Conservation (phyloP, 345 rosid species). For the Firmiana major region DNA sequence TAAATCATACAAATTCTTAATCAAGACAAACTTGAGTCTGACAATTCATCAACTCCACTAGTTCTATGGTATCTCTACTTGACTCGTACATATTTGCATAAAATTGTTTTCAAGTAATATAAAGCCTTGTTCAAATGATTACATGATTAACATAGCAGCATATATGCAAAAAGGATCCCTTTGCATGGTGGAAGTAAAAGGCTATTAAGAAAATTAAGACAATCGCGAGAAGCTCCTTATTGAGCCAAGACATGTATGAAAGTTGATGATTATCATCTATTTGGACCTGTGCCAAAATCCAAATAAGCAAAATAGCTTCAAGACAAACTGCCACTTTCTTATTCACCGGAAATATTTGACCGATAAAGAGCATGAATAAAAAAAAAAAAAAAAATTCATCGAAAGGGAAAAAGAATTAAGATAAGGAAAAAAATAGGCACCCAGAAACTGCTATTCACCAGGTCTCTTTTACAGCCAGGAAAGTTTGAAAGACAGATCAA, state of each 20-base stretch:
- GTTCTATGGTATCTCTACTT: no score
- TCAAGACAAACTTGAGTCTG: no score
- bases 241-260: neutral
- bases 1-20: no score
- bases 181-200: neutral
- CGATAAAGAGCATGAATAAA: neutral
- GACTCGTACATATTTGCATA: neutral
- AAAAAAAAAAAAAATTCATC: neutral
- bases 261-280: neutral
- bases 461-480: neutral
- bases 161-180: neutral
- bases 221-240: neutral
- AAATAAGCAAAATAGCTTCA: neutral
- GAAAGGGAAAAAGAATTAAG: neutral
- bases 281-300: neutral
- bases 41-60: no score
- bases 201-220: neutral
- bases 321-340: neutral
- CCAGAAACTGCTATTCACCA: neutral
- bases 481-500: neutral
- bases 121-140: neutral
- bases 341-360: neutral
- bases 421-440: neutral
- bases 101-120: neutral
- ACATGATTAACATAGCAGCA: neutral